These are phyloP conservation scores for Diaporthe vaccinii DNA, from an alignment of 2,329 filamentous ascomycete genomes.

Conservation along the genomic window DNA sequence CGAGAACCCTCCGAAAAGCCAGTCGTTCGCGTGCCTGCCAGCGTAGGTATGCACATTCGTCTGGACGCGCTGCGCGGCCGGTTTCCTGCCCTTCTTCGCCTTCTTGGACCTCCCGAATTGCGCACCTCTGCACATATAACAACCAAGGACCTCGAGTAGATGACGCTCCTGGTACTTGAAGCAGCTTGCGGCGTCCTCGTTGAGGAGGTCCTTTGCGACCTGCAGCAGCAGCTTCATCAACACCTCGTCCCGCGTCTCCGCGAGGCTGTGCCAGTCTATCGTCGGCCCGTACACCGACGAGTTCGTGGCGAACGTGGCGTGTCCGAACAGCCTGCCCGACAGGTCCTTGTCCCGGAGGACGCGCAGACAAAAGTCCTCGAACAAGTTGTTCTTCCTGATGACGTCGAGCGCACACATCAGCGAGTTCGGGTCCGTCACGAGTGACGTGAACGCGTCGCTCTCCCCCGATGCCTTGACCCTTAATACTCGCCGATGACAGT, in stretches of 20 bases:
- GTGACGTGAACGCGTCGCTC: constrained; percentile 36
- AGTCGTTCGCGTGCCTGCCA: constrained; percentile 38
- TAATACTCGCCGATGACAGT: constrained; percentile 34
- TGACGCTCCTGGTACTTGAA: constrained; percentile 43
- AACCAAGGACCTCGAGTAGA: constrained; percentile 43
- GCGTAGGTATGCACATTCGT: constrained; percentile 38
- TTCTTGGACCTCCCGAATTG: constrained; percentile 35
- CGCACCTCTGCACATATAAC: constrained; percentile 50
- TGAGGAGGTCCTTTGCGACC: constrained; percentile 39
- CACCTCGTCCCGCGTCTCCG: constrained; percentile 30
- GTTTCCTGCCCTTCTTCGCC: constrained; percentile 20
- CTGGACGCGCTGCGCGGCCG: constrained; percentile 15
- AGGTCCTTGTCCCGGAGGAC: constrained; percentile 31
- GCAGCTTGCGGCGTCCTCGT: constrained; percentile 38
- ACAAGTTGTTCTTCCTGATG: constrained; percentile 44
- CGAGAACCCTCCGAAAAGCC: constrained; percentile 39
- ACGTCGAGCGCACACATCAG: constrained; percentile 44
- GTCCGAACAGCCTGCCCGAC: constrained; percentile 21
- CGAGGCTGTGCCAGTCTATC: constrained; percentile 39
- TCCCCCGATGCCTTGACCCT: constrained; percentile 25
- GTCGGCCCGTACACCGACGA: constrained; percentile 32
- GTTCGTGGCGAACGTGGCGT: background rate
- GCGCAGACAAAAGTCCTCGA: constrained; percentile 45
- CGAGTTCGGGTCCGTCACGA: constrained; percentile 42
- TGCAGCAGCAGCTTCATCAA: constrained; percentile 19